Conservation (phyloP, 495 filamentous ascomycete species). For the Apiosordaria backusii region DNA sequence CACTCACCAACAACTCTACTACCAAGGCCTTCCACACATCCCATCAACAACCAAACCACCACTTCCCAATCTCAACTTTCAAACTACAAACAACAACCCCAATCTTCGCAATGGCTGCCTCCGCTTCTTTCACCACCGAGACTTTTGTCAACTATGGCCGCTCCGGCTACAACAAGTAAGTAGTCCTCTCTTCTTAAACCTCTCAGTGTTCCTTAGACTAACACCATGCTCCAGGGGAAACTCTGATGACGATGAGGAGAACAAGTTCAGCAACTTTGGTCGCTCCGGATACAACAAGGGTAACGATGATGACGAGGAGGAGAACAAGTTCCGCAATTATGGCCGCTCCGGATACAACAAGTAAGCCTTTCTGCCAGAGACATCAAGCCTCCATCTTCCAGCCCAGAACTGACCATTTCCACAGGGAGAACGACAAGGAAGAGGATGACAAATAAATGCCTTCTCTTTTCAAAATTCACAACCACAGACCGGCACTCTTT, state of each 20-base stretch:
- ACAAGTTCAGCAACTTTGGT: constrained; percentile 36
- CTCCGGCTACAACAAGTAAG: constrained; percentile 48
- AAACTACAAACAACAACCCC: constrained; percentile 1
- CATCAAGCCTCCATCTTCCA: neutral
- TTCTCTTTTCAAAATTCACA: neutral
- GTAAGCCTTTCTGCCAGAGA: constrained; percentile 16
- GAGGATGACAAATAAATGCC: constrained; percentile 30
- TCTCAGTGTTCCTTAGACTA: constrained; percentile 3
- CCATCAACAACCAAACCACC: constrained; percentile 4
- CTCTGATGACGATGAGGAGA: constrained; percentile 39
- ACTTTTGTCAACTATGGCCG: constrained; percentile 57
- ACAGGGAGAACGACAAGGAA: constrained; percentile 28
- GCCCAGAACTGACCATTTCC: neutral
- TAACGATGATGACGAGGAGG: constrained; percentile 41
- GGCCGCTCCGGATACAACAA: constrained; percentile 49
- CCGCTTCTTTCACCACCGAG: constrained; percentile 31
- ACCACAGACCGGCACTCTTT: constrained; percentile 3
- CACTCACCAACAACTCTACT: constrained; percentile 1
- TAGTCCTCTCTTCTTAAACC: constrained; percentile 2
- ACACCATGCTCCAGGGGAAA: constrained; percentile 26
- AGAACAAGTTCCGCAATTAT: constrained; percentile 34
- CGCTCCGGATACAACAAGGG: constrained; percentile 45
- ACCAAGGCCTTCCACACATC: constrained; percentile 7
- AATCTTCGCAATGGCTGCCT: constrained; percentile 42
- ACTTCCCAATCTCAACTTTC: constrained; percentile 15